phyloP scores from a whole-genome alignment of 1,284 basidiomycete species.

The Austroboletus rostrupii region DNA sequence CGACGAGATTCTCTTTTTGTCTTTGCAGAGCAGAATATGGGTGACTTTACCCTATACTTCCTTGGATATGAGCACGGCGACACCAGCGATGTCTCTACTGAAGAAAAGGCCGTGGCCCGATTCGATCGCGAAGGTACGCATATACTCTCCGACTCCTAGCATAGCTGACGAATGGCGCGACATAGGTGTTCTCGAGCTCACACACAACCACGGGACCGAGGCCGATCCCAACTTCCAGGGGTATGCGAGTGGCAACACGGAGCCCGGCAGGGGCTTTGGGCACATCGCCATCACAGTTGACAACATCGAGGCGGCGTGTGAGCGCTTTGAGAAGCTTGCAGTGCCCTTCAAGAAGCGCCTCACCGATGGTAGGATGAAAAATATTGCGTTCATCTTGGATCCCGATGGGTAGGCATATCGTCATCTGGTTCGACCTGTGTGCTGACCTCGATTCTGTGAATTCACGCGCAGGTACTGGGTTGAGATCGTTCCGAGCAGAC shows the following conservation, averaged over 20 bases:
- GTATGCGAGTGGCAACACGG: conserved; percentile 80
- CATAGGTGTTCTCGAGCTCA: conserved; percentile 78
- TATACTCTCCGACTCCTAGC: neutral
- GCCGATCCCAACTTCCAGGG: conserved; percentile 72
- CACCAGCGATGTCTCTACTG: conserved; percentile 39
- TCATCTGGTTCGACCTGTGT: neutral
- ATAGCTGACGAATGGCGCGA: neutral
- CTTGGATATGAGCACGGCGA: conserved; percentile 67
- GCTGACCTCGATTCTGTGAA: neutral
- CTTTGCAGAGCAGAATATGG: conserved; percentile 44
- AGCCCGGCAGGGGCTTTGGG: conserved; percentile 81
- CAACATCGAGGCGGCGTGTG: conserved; percentile 81
- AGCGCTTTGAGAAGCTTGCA: conserved; percentile 77
- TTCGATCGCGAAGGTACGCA: conserved; percentile 63
- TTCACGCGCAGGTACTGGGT: conserved; percentile 30
- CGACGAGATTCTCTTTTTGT: conserved; percentile 1
- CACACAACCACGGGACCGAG: conserved; percentile 90
- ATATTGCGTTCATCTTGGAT: conserved; percentile 88
- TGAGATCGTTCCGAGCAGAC: conserved; percentile 27
- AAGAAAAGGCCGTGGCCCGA: conserved; percentile 44
- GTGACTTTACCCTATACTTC: conserved; percentile 78
- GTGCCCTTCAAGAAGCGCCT: conserved; percentile 89
- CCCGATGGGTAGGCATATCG: conserved; percentile 64
- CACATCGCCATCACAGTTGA: conserved; percentile 87
- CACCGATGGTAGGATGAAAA: conserved; percentile 80